Base-by-base conservation (phyloP, 805 yeast genomes). In the Brettanomyces nanus region DNA sequence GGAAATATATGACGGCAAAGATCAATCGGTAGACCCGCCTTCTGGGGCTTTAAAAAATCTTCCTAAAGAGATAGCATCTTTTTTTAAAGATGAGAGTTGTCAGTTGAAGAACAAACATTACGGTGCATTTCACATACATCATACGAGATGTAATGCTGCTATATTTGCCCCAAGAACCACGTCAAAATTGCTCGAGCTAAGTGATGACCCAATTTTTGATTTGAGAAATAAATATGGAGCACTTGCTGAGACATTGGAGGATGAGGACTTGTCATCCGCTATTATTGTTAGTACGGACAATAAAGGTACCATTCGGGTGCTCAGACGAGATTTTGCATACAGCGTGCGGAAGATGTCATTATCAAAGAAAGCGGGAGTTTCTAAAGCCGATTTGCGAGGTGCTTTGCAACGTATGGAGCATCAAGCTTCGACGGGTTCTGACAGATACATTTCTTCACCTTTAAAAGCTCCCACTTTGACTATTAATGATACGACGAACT, bases 161-260 rank as follows among this genome's bases (percentile, higher is more conserved):
- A 50, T 76, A 1, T 74, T 86, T 59, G 95, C 94, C 1, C 95
- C 96, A 0, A 61, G 71, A 15, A 65, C 66, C 4, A 81, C 95
- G 0, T 66, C 73, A 35, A 77, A 75, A 44, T 61, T 80, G 11
- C 56, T 89, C 29, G 78, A 81, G 33, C 62, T 78, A 29, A 80
- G 95, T 1, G 83, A 83, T 51, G 97, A 87, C 57, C 75, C 83
- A 7, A 75, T 89, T 4, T 85, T 72, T 57, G 95, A 85, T 43
- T 54, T 84, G 37, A 60, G 48, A 25, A 38, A 43, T 20, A 46
- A 46, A 21, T 50, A 45, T 33, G 36, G 40, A 2, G 18, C 35
- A 15, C 40, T 40, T 7, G 21, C n/a, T 9, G 28, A 26, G 2
- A 20, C 43, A 6, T 38, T 39, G 30, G 43, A 46, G 33, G 35